Evolutionary conservation across 139 green algal genomes (phyloP).

Genomic region (Edaphochlamys debaryana): DNA sequence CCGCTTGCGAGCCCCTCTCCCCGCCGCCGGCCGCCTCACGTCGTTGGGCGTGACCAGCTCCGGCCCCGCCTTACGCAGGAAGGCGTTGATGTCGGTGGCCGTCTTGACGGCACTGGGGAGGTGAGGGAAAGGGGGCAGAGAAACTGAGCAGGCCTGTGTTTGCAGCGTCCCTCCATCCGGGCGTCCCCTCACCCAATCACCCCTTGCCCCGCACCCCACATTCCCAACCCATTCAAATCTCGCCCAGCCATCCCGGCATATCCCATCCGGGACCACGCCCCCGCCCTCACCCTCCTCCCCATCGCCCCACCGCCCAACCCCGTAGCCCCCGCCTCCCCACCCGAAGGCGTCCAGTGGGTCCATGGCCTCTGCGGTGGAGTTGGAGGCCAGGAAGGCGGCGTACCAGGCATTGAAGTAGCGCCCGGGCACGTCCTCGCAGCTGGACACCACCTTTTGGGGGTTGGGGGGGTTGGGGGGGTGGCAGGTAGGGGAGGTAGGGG

Average conservation of each 20-base stretch:
- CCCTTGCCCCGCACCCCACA: too few relatives aligned
- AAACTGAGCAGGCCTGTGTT: too few relatives aligned
- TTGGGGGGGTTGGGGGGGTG: too few relatives aligned
- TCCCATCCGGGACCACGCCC: too few relatives aligned
- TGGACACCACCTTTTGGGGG: constrained; percentile 42
- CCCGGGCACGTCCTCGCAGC: constrained; percentile 57
- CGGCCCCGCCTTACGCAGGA: constrained; percentile 44
- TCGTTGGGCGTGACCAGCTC: constrained; percentile 20
- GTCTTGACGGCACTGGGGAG: constrained; percentile 50
- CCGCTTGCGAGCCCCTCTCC: too few relatives aligned
- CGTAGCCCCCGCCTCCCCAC: constrained; percentile 33
- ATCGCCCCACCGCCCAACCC: too few relatives aligned
- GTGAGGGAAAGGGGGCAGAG: too few relatives aligned
- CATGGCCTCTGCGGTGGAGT: constrained; percentile 40
- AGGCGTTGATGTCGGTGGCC: constrained; percentile 52
- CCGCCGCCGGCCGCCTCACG: constrained; percentile 5
- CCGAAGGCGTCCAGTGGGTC: constrained; percentile 51
- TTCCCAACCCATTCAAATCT: too few relatives aligned
- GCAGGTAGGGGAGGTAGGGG: too few relatives aligned
- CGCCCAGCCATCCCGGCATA: too few relatives aligned
- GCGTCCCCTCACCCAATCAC: neutral
- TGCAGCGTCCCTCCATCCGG: too few relatives aligned
- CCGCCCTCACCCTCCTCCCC: too few relatives aligned
- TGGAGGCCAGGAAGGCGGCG: constrained; percentile 43
- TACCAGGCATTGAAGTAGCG: constrained; percentile 53